phyloP scores from a whole-genome alignment of 2,329 filamentous ascomycete genomes.

The Trichoderma guizhouense region DNA sequence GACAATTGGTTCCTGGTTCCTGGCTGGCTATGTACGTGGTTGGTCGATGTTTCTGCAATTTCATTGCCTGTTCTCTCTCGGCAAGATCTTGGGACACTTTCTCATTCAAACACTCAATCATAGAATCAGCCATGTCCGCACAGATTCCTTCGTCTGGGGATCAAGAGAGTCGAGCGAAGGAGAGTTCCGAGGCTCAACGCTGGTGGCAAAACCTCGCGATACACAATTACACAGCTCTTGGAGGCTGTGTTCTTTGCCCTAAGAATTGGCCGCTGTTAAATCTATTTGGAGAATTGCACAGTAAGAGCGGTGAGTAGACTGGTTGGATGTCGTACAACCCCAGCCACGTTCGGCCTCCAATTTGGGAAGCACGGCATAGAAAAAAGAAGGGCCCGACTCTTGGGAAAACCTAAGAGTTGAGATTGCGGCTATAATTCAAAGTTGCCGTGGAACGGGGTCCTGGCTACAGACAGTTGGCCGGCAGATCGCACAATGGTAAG shows the following conservation, averaged over 20 bases:
- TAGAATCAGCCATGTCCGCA: not conserved
- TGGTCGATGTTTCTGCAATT: not conserved
- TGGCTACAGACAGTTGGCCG: not conserved
- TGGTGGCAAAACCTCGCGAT: not conserved
- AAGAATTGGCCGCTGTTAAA: not conserved
- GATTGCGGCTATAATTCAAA: not conserved
- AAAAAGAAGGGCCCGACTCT: not conserved
- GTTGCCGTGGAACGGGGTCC: not conserved
- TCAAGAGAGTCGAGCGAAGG: not conserved
- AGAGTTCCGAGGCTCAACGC: not conserved
- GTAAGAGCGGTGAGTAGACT: slow-evolving; percentile 9
- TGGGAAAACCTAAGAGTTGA: not conserved
- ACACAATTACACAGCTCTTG: slow-evolving; percentile 10
- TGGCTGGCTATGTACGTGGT: not conserved
- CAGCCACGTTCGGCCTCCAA: slow-evolving; percentile 7
- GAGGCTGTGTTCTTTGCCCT: not conserved
- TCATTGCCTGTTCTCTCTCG: not conserved
- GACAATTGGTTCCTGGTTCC: not conserved
- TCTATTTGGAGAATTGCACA: not conserved
- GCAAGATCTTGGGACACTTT: too few species aligned
- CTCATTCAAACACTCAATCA: too few species aligned
- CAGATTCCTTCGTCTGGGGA: not conserved
- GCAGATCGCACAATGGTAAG: slow-evolving; percentile 1
- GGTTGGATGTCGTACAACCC: not conserved
- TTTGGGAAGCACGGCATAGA: not conserved